Conservation (phyloP, 2,329 filamentous ascomycete genomes). For the Aspergillus sp. region DNA sequence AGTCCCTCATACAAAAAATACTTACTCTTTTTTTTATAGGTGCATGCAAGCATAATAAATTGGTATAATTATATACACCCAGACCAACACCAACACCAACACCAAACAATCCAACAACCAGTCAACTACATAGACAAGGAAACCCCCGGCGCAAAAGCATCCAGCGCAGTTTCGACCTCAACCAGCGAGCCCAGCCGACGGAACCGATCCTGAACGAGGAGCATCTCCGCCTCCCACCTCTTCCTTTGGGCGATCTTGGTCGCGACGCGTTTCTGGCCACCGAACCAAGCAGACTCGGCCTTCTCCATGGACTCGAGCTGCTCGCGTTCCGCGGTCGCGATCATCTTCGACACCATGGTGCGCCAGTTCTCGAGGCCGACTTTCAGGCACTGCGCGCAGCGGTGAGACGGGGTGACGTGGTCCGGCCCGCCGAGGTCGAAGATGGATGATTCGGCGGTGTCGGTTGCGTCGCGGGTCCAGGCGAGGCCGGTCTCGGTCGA, state of each 20-base stretch:
- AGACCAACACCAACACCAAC: too few species aligned
- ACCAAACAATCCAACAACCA: too few species aligned
- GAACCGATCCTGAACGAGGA: constrained; percentile 29
- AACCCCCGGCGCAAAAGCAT: constrained; percentile 19
- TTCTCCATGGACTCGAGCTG: constrained; percentile 26
- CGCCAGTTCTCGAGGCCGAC: constrained; percentile 75
- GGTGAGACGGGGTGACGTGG: constrained; percentile 40
- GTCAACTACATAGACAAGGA: constrained; percentile 18
- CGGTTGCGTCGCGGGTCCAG: constrained; percentile 85
- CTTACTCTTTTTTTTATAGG: too few species aligned
- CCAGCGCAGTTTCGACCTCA: constrained; percentile 21
- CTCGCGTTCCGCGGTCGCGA: constrained; percentile 29
- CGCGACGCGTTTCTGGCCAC: constrained; percentile 17
- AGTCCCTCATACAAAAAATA: too few species aligned
- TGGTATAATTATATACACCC: too few species aligned
- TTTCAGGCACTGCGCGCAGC: constrained; percentile 67
- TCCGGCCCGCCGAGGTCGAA: constrained; percentile 24
- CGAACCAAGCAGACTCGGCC: constrained; percentile 26
- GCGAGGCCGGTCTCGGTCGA: constrained; percentile 61
- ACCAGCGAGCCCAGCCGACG: constrained; percentile 20
- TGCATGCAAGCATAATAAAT: too few species aligned
- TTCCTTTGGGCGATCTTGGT: constrained; percentile 22
- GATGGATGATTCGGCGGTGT: constrained; percentile 61
- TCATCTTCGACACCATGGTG: constrained; percentile 63
- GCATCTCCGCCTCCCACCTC: constrained; percentile 33